Conservation (phyloP, 75 land plant genomes). For the Azolla pinnata region DNA sequence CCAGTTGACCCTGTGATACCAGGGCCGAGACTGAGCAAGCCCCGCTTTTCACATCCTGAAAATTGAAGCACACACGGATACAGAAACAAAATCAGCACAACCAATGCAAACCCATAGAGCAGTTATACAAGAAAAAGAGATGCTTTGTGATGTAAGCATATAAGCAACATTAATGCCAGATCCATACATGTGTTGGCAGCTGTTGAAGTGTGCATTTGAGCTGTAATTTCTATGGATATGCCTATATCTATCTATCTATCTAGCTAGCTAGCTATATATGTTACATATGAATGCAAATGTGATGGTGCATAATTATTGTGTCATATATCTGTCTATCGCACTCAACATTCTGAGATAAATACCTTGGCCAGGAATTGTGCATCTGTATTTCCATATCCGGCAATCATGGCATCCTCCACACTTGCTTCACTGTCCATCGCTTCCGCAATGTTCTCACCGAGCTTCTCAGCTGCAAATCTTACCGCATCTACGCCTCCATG, state of each 20-base stretch:
- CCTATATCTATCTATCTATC: too few species aligned
- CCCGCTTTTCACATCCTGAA: conserved; percentile 45
- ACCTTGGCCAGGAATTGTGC: conserved; percentile 46
- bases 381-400: conserved; percentile 57
- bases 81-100: background rate
- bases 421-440: conserved; percentile 18
- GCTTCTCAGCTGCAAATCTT: conserved; percentile 55
- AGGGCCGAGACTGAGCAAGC: conserved; percentile 58
- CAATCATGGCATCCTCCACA: conserved; percentile 41
- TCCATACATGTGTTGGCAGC: too few species aligned
- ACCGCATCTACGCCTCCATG: conserved; percentile 74
- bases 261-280: too few species aligned
- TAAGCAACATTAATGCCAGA: too few species aligned
- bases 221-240: too few species aligned
- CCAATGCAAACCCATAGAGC: background rate
- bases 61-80: background rate
- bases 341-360: too few species aligned
- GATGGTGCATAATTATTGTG: background rate
- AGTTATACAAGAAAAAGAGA: too few species aligned
- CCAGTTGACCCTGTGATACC: conserved; percentile 32
- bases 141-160: too few species aligned
- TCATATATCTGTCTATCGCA: background rate
- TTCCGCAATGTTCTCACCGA: conserved; percentile 32
- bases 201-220: too few species aligned
- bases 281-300: too few species aligned